Evolutionary conservation across 2,329 filamentous ascomycete genomes (phyloP).

Genomic region (Plenodomus tracheiphilus): DNA sequence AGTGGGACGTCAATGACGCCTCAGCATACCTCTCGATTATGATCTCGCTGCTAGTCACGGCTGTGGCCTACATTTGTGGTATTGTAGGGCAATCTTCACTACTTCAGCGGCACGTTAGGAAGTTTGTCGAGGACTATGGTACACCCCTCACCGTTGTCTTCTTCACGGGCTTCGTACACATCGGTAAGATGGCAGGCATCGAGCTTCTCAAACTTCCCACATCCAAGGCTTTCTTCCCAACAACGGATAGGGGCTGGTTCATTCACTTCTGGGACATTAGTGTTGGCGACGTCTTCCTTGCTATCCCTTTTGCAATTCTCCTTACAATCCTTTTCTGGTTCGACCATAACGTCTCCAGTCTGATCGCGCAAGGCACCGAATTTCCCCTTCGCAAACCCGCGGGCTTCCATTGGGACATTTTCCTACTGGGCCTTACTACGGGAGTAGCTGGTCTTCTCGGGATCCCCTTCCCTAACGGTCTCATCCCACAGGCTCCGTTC

Average conservation of each 20-base stretch:
- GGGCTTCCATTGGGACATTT: conserved; percentile 66
- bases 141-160: conserved; percentile 71
- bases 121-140: conserved; percentile 88
- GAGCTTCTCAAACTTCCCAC: conserved; percentile 73
- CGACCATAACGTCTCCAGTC: conserved; percentile 72
- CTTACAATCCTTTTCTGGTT: conserved; percentile 88
- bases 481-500: conserved; percentile 63
- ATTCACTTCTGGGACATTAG: conserved; percentile 79
- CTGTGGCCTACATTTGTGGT: conserved; percentile 73
- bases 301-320: conserved; percentile 82
- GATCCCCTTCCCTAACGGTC: conserved; percentile 61
- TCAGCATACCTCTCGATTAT: conserved; percentile 78
- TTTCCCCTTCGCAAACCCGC: conserved; percentile 62
- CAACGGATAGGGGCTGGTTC: conserved; percentile 72
- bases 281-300: conserved; percentile 75
- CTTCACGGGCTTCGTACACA: conserved; percentile 86
- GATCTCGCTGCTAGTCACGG: conserved; percentile 76
- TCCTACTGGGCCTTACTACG: conserved; percentile 60
- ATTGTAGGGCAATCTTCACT: conserved; percentile 70
- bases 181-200: conserved; percentile 77
- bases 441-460: conserved; percentile 60
- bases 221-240: conserved; percentile 77
- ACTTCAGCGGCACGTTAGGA: conserved; percentile 73
- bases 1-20: conserved; percentile 65
- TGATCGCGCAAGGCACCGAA: conserved; percentile 60